Evolutionary conservation across 305 asterid species (phyloP).

Genomic region (Plantago rigida): DNA sequence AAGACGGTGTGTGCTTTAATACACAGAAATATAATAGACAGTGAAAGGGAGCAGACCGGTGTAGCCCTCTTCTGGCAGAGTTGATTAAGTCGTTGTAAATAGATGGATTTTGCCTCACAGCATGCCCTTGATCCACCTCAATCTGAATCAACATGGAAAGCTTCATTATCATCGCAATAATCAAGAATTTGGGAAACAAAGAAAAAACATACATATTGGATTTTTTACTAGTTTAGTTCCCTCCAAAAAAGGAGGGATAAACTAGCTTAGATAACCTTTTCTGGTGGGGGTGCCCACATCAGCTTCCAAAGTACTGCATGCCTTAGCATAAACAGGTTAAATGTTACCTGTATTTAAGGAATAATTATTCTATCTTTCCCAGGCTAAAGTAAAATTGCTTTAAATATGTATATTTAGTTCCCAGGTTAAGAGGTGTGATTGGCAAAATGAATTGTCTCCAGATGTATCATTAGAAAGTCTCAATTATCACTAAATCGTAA

Average conservation of each 20-base stretch:
- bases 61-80: slow-evolving; percentile 62
- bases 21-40: slow-evolving; percentile 21
- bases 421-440: no score
- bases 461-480: no score
- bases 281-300: background rate
- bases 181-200: slow-evolving; percentile 18
- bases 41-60: slow-evolving; percentile 48
- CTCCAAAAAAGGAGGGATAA: background rate
- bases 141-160: slow-evolving; percentile 44
- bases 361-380: background rate
- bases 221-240: slow-evolving; percentile 20
- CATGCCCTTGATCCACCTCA: slow-evolving; percentile 43
- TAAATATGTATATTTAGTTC: no score
- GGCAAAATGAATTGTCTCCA: no score
- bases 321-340: no score
- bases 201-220: slow-evolving; percentile 5
- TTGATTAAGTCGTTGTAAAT: slow-evolving; percentile 41
- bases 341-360: background rate
- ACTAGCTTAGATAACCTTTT: slow-evolving; percentile 1
- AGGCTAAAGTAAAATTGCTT: no score
- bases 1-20: background rate
- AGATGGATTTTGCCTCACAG: slow-evolving; percentile 48
- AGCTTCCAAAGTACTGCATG: background rate
- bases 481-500: no score
- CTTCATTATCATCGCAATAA: slow-evolving; percentile 16